These are phyloP conservation scores for Neonectria ditissima DNA, from an alignment of 2,329 filamentous ascomycete species.

Conservation along the genomic window DNA sequence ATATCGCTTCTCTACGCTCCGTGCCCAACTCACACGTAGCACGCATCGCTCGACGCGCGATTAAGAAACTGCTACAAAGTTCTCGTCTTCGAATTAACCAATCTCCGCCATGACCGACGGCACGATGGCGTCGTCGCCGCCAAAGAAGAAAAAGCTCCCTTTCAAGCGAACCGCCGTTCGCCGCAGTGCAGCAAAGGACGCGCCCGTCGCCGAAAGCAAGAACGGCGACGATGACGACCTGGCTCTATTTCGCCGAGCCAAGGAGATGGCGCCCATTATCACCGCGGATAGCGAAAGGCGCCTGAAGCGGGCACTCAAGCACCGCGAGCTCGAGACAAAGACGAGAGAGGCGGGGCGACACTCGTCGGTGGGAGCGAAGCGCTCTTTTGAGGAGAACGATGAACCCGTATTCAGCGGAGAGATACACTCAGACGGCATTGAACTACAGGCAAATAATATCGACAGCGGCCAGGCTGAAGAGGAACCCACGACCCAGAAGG, in stretches of 20 bases:
- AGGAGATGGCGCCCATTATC: constrained; percentile 61
- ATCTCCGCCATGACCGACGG: constrained; percentile 47
- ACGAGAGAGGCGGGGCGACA: constrained; percentile 30
- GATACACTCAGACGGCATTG: neutral
- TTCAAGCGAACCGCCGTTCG: constrained; percentile 63
- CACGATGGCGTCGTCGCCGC: constrained; percentile 39
- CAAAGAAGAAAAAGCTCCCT: constrained; percentile 57
- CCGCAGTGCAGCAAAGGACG: constrained; percentile 44
- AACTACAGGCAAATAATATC: neutral
- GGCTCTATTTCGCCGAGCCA: constrained; percentile 62
- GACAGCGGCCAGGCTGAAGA: constrained; percentile 16
- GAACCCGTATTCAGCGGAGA: constrained; percentile 7
- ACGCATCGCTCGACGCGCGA: neutral
- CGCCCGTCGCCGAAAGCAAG: constrained; percentile 30
- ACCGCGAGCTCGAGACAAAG: constrained; percentile 35
- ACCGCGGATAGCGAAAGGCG: constrained; percentile 55
- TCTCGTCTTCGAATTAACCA: constrained; percentile 6
- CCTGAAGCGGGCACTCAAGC: constrained; percentile 42
- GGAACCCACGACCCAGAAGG: constrained; percentile 26
- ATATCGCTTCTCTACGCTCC: neutral
- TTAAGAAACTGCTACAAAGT: constrained; percentile 27
- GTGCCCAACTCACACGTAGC: neutral
- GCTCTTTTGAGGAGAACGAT: constrained; percentile 34
- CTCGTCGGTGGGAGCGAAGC: constrained; percentile 36
- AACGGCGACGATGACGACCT: constrained; percentile 52